Conservation (phyloP, 2,329 filamentous ascomycete species). For the Aspergillus terreus region DNA sequence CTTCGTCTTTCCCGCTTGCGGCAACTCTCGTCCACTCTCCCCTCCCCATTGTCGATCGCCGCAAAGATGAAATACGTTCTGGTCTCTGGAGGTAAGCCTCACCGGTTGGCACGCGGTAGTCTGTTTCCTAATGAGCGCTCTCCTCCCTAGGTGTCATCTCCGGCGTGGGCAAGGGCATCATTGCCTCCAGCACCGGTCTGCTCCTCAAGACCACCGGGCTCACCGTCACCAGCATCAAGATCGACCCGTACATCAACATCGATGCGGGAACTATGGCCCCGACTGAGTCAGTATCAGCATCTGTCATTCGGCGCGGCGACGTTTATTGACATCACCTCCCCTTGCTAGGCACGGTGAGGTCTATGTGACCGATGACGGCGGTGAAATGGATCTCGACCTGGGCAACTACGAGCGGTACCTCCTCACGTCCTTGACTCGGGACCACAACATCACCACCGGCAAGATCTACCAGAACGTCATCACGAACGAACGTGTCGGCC, state of each 20-base stretch:
- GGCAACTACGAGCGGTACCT: conserved; percentile 80
- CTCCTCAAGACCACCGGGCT: conserved; percentile 28
- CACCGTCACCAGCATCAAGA: conserved; percentile 30
- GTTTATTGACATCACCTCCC: conserved; percentile 28
- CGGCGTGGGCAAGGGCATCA: conserved; percentile 60
- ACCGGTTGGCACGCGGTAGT: background rate
- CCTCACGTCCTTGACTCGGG: conserved; percentile 72
- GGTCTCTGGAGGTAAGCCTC: conserved; percentile 66
- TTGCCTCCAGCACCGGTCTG: conserved; percentile 51
- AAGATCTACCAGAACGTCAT: conserved; percentile 93
- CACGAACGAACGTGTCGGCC: conserved; percentile 64
- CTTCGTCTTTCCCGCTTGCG: background rate
- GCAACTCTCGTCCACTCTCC: background rate
- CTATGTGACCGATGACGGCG: conserved; percentile 81
- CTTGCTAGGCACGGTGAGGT: conserved; percentile 67
- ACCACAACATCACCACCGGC: conserved; percentile 96
- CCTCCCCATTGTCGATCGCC: background rate
- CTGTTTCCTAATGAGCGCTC: background rate
- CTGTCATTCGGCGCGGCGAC: conserved; percentile 35
- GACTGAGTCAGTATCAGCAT: background rate
- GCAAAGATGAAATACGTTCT: conserved; percentile 75
- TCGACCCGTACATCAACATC: conserved; percentile 69
- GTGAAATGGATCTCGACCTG: conserved; percentile 71
- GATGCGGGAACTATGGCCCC: conserved; percentile 68
- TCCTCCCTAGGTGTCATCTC: conserved; percentile 42